Evolutionary conservation across 1,284 basidiomycete species (phyloP).

Genomic region (Leccinum griseonigrum): DNA sequence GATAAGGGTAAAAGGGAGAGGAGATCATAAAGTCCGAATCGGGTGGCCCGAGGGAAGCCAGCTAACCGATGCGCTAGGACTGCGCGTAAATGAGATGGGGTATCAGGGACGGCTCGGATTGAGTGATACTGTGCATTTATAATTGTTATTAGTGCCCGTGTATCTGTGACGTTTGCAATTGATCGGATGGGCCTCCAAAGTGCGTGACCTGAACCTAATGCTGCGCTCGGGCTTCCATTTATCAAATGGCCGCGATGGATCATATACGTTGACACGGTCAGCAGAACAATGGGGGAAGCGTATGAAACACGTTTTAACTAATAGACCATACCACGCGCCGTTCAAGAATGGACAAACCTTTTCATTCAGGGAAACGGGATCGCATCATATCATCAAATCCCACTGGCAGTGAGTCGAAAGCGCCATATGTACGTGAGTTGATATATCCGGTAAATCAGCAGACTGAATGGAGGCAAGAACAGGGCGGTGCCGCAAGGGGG

Average conservation of each 20-base stretch:
- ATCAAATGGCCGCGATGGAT: conserved; percentile 33
- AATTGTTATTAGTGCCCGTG: conserved; percentile 15
- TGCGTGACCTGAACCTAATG: conserved; percentile 24
- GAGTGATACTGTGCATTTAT: conserved; percentile 33
- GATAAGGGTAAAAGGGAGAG: conserved; percentile 28
- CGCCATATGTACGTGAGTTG: conserved; percentile 8
- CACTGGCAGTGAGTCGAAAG: conserved; percentile 9
- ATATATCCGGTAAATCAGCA: conserved; percentile 37
- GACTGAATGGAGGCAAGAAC: conserved; percentile 9
- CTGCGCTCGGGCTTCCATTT: conserved; percentile 33
- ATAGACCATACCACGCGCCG: conserved; percentile 10
- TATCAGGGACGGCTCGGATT: conserved; percentile 24
- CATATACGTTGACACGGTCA: conserved; percentile 20
- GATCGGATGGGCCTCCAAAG: conserved; percentile 31
- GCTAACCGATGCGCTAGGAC: conserved; percentile 17
- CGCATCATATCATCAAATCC: conserved; percentile 6
- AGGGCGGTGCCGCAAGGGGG: conserved; percentile 27
- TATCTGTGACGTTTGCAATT: conserved; percentile 29
- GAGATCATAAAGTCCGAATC: conserved; percentile 32
- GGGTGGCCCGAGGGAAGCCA: conserved; percentile 17
- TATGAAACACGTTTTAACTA: conserved; percentile 35
- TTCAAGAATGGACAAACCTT: conserved; percentile 25
- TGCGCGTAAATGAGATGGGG: conserved; percentile 18
- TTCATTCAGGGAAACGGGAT: conserved; percentile 12
- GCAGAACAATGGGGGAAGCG: conserved; percentile 20